A percentile compares a stretch with the other conserved stretches of the same genome.
phyloP scores from a whole-genome alignment of 805 yeast genomes.

The Blastobotrys robertii region DNA sequence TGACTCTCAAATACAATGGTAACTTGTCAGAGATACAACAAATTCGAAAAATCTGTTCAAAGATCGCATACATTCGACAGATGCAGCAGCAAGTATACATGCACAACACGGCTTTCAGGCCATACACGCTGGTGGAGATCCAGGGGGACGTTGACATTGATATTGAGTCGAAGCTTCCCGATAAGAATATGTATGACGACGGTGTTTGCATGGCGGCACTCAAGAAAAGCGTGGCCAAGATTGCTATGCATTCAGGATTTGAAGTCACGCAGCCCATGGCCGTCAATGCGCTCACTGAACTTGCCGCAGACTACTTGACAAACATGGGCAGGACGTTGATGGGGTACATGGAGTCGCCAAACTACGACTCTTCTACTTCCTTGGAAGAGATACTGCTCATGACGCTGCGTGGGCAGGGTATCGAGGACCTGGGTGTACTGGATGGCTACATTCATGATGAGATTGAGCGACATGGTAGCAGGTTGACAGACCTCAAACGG shows the following conservation, averaged over 20 bases:
- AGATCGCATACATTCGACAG: constrained; percentile 76
- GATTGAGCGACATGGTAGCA: constrained; percentile 54
- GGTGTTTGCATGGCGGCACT: constrained; percentile 57
- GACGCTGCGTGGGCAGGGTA: constrained; percentile 76
- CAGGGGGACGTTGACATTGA: constrained; percentile 63
- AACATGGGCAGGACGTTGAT: constrained; percentile 66
- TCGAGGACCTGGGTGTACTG: constrained; percentile 58
- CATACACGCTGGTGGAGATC: constrained; percentile 55
- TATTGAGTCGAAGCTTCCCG: constrained; percentile 62
- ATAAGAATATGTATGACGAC: constrained; percentile 53
- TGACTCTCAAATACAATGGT: constrained; percentile 47
- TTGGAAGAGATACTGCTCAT: constrained; percentile 45
- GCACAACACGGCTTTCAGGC: constrained; percentile 62
- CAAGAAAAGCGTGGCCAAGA: constrained; percentile 59
- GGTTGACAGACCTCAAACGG: constrained; percentile 55
- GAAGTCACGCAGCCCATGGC: constrained; percentile 76
- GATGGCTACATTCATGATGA: constrained; percentile 67
- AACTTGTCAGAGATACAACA: constrained; percentile 80
- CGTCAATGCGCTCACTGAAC: constrained; percentile 64
- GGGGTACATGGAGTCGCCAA: constrained; percentile 53
- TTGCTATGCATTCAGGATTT: constrained; percentile 88
- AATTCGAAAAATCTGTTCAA: constrained; percentile 78
- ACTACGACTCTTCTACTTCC: constrained; percentile 19
- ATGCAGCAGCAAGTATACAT: constrained; percentile 77
- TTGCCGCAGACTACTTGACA: constrained; percentile 71